Conservation (phyloP, 345 rosid species). For the Heritiera fomes region DNA sequence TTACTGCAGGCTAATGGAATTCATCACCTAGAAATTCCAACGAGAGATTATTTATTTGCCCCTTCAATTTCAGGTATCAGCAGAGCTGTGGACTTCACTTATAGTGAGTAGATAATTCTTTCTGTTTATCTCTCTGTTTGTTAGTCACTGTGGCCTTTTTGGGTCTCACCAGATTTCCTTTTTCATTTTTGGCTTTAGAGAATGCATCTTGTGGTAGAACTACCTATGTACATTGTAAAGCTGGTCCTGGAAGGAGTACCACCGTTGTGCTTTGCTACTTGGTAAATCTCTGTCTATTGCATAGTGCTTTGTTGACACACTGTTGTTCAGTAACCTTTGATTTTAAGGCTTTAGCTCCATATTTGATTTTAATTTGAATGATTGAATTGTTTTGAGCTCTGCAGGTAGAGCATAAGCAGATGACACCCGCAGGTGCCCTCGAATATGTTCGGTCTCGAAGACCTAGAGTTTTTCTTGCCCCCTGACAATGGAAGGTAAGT, state of each 20-base stretch:
- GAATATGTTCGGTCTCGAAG: conserved; percentile 62
- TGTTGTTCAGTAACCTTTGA: not conserved
- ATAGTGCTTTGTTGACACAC: not conserved
- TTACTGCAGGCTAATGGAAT: conserved; percentile 67
- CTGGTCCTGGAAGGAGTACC: conserved; percentile 95
- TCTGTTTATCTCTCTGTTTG: not conserved
- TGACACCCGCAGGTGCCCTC: conserved; percentile 57
- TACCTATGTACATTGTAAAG: conserved; percentile 92
- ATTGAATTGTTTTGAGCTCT: conserved; percentile 22
- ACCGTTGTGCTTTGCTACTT: conserved; percentile 87
- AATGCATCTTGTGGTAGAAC: conserved; percentile 61
- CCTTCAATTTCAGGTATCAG: conserved; percentile 63
- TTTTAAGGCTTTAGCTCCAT: not conserved
- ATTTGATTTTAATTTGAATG: not conserved
- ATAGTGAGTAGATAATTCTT: conserved; percentile 43
- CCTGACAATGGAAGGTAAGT: conserved; percentile 64
- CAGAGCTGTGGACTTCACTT: conserved; percentile 73
- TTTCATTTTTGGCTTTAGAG: conserved; percentile 38
- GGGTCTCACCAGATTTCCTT: conserved; percentile 5
- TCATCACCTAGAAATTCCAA: conserved; percentile 83
- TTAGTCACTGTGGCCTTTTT: not conserved
- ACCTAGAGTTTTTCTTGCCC: conserved; percentile 65
- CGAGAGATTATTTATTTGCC: conserved; percentile 87
- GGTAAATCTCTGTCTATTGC: conserved; percentile 34
- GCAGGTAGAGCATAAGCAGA: conserved; percentile 56